These are phyloP conservation scores for Daldinia vernicosa DNA, from an alignment of 495 filamentous ascomycete genomes.

Conservation along the genomic window DNA sequence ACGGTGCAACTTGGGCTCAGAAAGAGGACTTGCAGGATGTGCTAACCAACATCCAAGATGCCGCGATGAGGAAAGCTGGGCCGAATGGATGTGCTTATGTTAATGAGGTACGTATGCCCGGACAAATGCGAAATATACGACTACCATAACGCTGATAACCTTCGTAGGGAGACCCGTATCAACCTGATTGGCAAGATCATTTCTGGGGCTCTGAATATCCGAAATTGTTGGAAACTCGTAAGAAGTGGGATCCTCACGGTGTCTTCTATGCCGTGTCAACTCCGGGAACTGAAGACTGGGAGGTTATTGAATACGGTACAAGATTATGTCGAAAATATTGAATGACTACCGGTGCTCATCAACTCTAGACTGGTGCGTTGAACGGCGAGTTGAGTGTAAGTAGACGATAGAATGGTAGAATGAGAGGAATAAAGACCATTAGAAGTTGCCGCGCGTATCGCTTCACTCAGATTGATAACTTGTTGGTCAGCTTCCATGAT, in stretches of 20 bases:
- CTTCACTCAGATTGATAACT: background rate
- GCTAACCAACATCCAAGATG: slow-evolving; percentile 57
- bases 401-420: background rate
- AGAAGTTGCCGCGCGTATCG: background rate
- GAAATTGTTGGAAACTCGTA: slow-evolving; percentile 57
- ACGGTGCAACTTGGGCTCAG: slow-evolving; percentile 48
- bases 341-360: background rate
- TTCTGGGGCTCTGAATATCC: slow-evolving; percentile 66
- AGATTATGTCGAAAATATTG: slow-evolving; percentile 52
- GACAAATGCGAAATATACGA: background rate
- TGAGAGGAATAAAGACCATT: background rate
- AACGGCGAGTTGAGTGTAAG: background rate
- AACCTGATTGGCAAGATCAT: slow-evolving; percentile 62
- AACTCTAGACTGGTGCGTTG: background rate
- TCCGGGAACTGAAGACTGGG: slow-evolving; percentile 56
- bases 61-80: slow-evolving; percentile 53
- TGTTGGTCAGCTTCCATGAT: no score
- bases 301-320: slow-evolving; percentile 55
- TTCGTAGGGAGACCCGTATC: slow-evolving; percentile 58
- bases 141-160: slow-evolving; percentile 3
- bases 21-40: slow-evolving; percentile 51
- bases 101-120: slow-evolving; percentile 49
- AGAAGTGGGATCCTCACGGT: slow-evolving; percentile 65
- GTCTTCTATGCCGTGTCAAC: slow-evolving; percentile 60
- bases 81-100: slow-evolving; percentile 55